Evolutionary conservation across 768 basidiomycete genomes (phyloP), one percentile per base, ranked within the genome.

Genomic region (Suillus hirtellus): DNA sequence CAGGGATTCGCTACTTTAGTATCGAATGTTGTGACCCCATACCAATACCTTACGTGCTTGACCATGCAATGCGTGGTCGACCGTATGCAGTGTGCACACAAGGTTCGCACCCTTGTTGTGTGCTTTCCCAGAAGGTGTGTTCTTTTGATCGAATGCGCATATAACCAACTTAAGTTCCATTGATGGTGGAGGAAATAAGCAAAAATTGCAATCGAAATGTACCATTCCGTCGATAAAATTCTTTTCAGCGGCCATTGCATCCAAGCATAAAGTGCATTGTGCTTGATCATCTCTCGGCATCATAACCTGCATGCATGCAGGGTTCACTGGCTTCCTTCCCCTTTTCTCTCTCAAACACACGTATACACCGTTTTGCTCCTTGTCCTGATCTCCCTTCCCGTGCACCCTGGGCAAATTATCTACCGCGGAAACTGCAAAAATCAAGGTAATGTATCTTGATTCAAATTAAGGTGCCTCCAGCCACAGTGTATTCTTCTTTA

Each of bases 261-360:
- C 50, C 19, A 19, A 34, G 31, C 31, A 27, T 11, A 15, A 31
- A 52, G 31, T 31, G 50, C 27, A 19, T 34, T 31, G 11, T 35
- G 52, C 31, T 34, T 11, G 9, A 53, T 53, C 21, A 21, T 47
- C n/a, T 47, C 2, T 53, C 34, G 52, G n/a, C 52, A 34, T 53
- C 5, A 53, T 34, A n/a, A 17, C 11, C 24, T 58, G 47, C 47
- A 49, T 58, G 47, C 21, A 49, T 50, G 24, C 56, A 58, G 56
- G 56, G 56, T 58, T 42, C 24, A 19, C 17, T 31, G 11, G 27
- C 56, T 40, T 42, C 56, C 17, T 58, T 27, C 24, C 56, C 14
- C 35, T 37, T 19, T 27, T 27, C 38, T 58, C 17, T 58, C 46
- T 38, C 24, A 2, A 56, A 8, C 24, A 27, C 56, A 27, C 56